Percentiles rank a stretch among this genome's conserved stretches.
phyloP scores from a whole-genome alignment of 1,284 basidiomycete species.

The Sphaerobolus stellatus region DNA sequence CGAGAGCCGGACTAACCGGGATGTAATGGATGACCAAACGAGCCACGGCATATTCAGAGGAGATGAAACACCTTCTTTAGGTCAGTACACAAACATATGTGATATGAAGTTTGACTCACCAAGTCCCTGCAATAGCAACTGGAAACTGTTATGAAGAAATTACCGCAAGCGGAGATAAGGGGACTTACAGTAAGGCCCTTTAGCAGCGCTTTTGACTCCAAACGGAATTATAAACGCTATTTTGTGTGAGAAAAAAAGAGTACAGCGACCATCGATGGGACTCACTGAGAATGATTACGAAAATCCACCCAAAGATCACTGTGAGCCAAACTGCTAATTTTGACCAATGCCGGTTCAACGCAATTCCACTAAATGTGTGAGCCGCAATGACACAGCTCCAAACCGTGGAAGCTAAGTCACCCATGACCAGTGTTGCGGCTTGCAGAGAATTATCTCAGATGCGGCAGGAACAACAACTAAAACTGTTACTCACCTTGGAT shows the following conservation, averaged over 20 bases:
- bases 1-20: slow-evolving; percentile 1
- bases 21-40: slow-evolving; percentile 8
- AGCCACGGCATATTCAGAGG: slow-evolving; percentile 2
- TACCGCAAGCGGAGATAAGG: neutral
- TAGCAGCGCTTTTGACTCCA: neutral
- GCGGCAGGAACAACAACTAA: too few relatives aligned
- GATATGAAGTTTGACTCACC: neutral
- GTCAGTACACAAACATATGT: neutral
- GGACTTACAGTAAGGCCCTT: slow-evolving; percentile 4
- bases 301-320: slow-evolving; percentile 3
- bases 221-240: slow-evolving; percentile 1
- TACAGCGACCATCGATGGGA: neutral
- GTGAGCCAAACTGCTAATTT: neutral
- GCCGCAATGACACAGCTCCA: slow-evolving; percentile 10
- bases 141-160: neutral
- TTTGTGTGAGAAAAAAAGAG: neutral
- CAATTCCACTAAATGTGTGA: slow-evolving; percentile 7
- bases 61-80: slow-evolving; percentile 6
- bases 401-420: slow-evolving; percentile 8
- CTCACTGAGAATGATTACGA: slow-evolving; percentile 4
- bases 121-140: slow-evolving; percentile 7
- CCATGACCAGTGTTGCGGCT: slow-evolving; percentile 5
- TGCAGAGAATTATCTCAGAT: too few relatives aligned
- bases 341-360: slow-evolving; percentile 5
- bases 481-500: slow-evolving; percentile 1